Evolutionary conservation across 345 rosid species (phyloP), one percentile per base, ranked within the genome.

Genomic region (Citrus cavaleriei): DNA sequence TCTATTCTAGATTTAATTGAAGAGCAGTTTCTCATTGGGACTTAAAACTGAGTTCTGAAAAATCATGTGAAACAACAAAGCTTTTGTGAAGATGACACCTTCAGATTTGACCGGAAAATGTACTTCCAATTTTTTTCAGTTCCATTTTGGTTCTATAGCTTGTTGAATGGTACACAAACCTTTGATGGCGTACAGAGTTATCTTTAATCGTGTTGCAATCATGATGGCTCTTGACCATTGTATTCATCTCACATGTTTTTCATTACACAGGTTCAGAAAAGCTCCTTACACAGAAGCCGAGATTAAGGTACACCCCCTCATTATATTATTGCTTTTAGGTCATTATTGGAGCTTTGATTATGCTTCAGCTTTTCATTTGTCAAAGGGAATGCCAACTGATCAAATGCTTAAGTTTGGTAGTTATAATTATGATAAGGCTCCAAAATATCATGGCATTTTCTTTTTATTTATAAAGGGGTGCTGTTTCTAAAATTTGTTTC

Each of bases 231-330:
- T 54, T 57, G 61, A 63, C 37, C 59, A 25, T 35, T 38, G n/a
- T 55, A 8, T 25, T 63, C 46, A 69, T 38, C 72, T 38, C 14
- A 12, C 27, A 12, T 66, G 65, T 7, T 7, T 78, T 78, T 60
- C 57, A 75, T 78, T 38, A 34, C 74, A 49, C 88, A 91, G 98
- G 90, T 89, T 83, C 40, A 85, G 99, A 72, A 77, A 70, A 79
- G 79, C 85, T 67, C 95, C 98, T 46, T 96, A 92, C 78, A 88
- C 98, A 37, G 98, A 96, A 84, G 92, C 90, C 72, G 99, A 96
- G 88, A 91, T 96, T 82, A 96, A 96, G 99, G 98, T 93, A 90
- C 37, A 22, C 7, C 37, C 25, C 54, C 30, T 55, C 63, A 13
- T 73, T 18, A 60, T 63, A 5, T 16, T 70, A 42, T 61, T n/a